Base-by-base conservation (phyloP, 1,284 basidiomycete species). In the Phylloporus sp. region DNA sequence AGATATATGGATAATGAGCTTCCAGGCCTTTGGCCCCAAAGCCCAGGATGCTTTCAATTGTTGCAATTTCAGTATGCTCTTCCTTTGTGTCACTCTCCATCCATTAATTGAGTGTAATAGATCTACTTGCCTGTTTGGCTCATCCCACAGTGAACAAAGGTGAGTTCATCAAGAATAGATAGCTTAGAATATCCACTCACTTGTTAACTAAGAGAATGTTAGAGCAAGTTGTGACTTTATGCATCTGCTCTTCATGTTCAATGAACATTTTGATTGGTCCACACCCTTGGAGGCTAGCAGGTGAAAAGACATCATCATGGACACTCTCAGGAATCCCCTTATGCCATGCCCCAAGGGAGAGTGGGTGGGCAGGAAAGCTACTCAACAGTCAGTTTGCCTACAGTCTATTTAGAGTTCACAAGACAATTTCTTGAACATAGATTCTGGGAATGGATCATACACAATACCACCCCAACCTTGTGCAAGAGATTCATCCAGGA, bases 401-500 rank as follows among this genome's bases (percentile, higher is more conserved):
- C 3, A 34, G 22, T 24, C 24, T 11, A 5, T 15, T 29, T 20
- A 26, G 7, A 4, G 12, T 2, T 20, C 26, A 13, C 34, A 28
- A 1, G 31, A 31, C 6, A 5, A 2, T 11, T 7, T 18, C 13
- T 52, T 18, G 13, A 26, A 2, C 6, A 58, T 32, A 70, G 66
- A 47, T 66, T 72, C 44, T 70, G 66, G 68, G 61, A 63, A 51
- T 54, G 11, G n/a, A 58, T 60, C 24, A 47, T 61, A 39, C 55
- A 24, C 13, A 62, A 58, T 12, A 49, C 68, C 8, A 70, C 51
- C 4, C 24, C 26, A 17, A 15, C 39, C 8, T 56, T 57, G 18
- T 64, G 67, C 20, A 62, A 64, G 31, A 76, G 77, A 50, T 79
- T 82, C 66, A 69, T 82, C 32, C 61, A 73, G 26, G 66, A 60